A percentile compares a stretch with the other conserved stretches of the same genome.
phyloP scores from a whole-genome alignment of 2,329 filamentous ascomycete genomes.

The Coniochaeta ligniaria region DNA sequence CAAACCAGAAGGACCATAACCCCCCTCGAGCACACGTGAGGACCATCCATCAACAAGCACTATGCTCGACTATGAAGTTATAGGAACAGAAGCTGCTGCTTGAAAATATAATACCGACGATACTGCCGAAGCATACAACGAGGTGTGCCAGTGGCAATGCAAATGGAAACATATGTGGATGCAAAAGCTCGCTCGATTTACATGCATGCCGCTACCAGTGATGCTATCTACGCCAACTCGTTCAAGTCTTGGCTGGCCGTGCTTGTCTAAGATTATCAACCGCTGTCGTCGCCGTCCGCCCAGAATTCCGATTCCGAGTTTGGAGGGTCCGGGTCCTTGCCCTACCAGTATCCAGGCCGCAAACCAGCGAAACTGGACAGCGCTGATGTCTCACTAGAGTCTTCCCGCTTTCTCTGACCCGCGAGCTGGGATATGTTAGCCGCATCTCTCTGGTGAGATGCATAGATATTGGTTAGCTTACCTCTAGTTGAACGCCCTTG shows the following conservation, averaged over 20 bases:
- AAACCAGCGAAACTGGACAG: conserved; percentile 30
- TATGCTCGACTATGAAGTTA: background rate
- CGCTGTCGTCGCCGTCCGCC: background rate
- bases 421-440: conserved; percentile 40
- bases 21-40: too few species aligned
- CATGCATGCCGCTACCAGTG: background rate
- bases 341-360: conserved; percentile 21
- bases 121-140: background rate
- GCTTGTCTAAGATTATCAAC: background rate
- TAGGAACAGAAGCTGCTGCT: background rate
- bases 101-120: background rate
- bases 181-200: background rate
- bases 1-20: background rate
- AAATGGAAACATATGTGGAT: background rate
- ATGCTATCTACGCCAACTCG: background rate
- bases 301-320: background rate
- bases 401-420: conserved; percentile 66
- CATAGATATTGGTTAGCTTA: conserved; percentile 30
- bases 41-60: too few species aligned
- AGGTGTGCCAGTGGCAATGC: background rate
- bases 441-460: background rate
- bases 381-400: conserved; percentile 40
- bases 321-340: background rate
- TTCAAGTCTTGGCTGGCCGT: background rate
- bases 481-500: conserved; percentile 85